A percentile compares a stretch with the other conserved stretches of the same genome.
Conservation (phyloP, 2,329 filamentous ascomycete genomes). For the Aureobasidium subglaciale region DNA sequence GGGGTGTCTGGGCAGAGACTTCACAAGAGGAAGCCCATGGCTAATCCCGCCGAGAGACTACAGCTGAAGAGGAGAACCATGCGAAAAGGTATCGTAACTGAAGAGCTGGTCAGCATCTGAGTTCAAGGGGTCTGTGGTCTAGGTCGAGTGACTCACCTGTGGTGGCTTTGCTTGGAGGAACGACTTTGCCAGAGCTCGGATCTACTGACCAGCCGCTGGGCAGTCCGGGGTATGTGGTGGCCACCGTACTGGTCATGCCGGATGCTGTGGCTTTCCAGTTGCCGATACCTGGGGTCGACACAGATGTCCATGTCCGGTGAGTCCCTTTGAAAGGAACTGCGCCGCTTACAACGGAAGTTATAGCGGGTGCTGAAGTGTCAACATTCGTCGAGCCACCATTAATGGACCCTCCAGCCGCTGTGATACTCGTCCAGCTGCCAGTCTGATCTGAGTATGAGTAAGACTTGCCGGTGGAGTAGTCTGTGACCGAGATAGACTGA, state of each 20-base stretch:
- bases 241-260: conserved; percentile 30
- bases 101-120: background rate
- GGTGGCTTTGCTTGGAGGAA: conserved; percentile 61
- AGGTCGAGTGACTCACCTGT: conserved; percentile 44
- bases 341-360: conserved; percentile 55
- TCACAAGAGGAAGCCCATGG: conserved; percentile 6
- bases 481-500: conserved; percentile 65
- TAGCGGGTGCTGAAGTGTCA: conserved; percentile 50
- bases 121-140: background rate
- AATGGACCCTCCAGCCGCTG: conserved; percentile 68
- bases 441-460: conserved; percentile 76
- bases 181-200: conserved; percentile 70
- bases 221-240: conserved; percentile 49
- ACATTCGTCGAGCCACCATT: conserved; percentile 49
- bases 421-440: conserved; percentile 76
- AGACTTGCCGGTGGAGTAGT: conserved; percentile 85
- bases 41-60: background rate
- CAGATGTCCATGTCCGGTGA: conserved; percentile 40
- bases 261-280: conserved; percentile 38
- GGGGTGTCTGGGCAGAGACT: background rate
- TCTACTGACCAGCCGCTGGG: conserved; percentile 72
- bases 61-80: conserved; percentile 3
- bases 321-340: conserved; percentile 63
- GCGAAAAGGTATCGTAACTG: conserved; percentile 4
- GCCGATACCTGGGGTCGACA: conserved; percentile 29